A percentile compares a stretch with the other conserved stretches of the same genome.
Evolutionary conservation across 2,329 filamentous ascomycete genomes (phyloP).

Genomic region (Leptographium procerum): DNA sequence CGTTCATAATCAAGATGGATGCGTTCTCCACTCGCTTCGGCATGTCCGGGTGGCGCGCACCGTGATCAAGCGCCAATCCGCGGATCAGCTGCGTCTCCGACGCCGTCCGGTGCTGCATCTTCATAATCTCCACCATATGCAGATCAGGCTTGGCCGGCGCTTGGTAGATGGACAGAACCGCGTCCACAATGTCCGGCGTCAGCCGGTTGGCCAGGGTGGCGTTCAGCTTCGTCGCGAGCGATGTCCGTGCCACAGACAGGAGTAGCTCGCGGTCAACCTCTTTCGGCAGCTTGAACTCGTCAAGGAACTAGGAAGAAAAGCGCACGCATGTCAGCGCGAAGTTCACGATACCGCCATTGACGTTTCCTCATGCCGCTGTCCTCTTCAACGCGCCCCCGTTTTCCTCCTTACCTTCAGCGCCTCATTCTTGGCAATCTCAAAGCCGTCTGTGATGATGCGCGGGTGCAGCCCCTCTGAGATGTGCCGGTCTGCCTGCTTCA

Average conservation of each 20-base stretch:
- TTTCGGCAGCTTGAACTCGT: constrained; percentile 79
- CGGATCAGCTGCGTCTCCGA: constrained; percentile 94
- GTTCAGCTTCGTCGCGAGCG: constrained; percentile 91
- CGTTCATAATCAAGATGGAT: constrained; percentile 87
- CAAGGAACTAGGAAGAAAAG: constrained; percentile 57
- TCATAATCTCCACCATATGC: constrained; percentile 99
- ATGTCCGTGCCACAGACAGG: constrained; percentile 85
- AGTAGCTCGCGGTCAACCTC: constrained; percentile 90
- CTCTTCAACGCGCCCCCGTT: too few relatives aligned
- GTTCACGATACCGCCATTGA: not conserved
- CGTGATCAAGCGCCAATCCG: constrained; percentile 87
- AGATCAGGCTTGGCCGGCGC: constrained; percentile 85
- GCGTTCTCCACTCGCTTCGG: constrained; percentile 93
- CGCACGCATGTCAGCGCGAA: not conserved
- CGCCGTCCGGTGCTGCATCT: constrained; percentile 96
- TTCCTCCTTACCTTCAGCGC: constrained; percentile 58
- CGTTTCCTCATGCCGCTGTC: too few relatives aligned
- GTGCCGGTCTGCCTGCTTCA: constrained; percentile 95
- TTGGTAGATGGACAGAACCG: constrained; percentile 88
- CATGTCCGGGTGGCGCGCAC: constrained; percentile 96
- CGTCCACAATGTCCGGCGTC: constrained; percentile 90
- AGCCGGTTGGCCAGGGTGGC: constrained; percentile 77
- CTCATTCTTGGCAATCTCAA: constrained; percentile 92
- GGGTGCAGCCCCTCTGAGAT: constrained; percentile 96
- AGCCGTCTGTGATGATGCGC: constrained; percentile 91